Evolutionary conservation across 768 basidiomycete species (phyloP), one percentile per base, ranked within the genome.

Genomic region (Mycena polygramma): DNA sequence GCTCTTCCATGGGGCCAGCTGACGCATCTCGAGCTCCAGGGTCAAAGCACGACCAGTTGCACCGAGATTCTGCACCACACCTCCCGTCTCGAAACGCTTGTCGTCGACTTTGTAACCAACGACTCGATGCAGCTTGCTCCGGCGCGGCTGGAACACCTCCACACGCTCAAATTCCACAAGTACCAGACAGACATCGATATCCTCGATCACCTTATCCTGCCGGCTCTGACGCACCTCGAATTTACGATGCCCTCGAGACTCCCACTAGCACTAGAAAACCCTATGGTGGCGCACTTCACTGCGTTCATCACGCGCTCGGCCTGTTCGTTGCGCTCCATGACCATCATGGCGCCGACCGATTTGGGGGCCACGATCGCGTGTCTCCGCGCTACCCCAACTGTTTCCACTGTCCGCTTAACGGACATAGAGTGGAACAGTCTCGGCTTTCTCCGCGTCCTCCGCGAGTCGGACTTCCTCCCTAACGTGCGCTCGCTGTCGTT

Each of bases 181-280:
- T 48, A 35, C 14, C 30, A 26, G 26, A 15, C 0, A 7, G 7
- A 39, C 54, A n/a, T 36, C 63, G 2, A 36, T 19, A 2, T 57
- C 20, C 13, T 65, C 43, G 53, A 26, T 11, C 17, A 46, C 36
- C n/a, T 65, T 10, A 57, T 52, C 45, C 54, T 65, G 9, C 63
- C 63, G 13, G 41, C 54, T 13, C 35, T 65, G 1, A 24, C 26
- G 6, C 54, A 65, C 36, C 26, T 65, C 14, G 54, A 65, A 13
- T 20, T 65, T 26, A 1, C 54, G 3, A 7, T 17, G 9, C 15
- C 41, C 11, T 10, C 1, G 45, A 11, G 39, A 19, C 26, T 52
- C 9, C 10, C 2, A 26, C 6, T 41, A 2, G 11, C 41, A 41
- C 41, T 15, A 15, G 41, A 41, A 15, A 41, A 41, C 41, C 41